Evolutionary conservation across 441 rosid genomes (phyloP), one percentile per base, ranked within the genome.

Genomic region (Sinapis alba): DNA sequence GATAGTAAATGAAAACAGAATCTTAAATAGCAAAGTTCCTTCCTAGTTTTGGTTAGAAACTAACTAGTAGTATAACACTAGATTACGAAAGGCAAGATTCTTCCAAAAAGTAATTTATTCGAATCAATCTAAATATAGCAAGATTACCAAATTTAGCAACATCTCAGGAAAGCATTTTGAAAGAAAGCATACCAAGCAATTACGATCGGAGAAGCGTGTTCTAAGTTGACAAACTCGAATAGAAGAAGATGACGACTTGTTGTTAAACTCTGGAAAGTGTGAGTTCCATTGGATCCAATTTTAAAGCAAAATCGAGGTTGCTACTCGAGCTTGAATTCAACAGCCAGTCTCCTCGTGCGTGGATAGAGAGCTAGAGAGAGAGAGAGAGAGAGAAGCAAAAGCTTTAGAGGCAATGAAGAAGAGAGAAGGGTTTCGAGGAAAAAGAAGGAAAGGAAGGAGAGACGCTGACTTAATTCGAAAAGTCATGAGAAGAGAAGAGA

Each of bases 401-500:
- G 68, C 20, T n/a, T 32, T 13, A 59, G 16, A 68, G 62, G 41
- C 1, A 32, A 59, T 65, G n/a, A 53, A 27, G 54, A 45, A 24
- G 26, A 34, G 47, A 74, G 74, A 71, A 50, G 72, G 15, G 77
- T 41, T 61, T 20, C 18, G 56, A 72, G 13, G 38, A 62, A 53
- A 67, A 36, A 34, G 32, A 65, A 57, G 0, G 47, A 15, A 68
- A 4, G 62, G 47, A 47, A 9, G 69, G 38, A 8, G 75, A 69
- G 38, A 77, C 38, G 84, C 79, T 84, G 86, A 84, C 86, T 23
- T 56, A 68, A 59, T 23, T 54, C 15, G 78, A 77, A 72, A 73
- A 68, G 84, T 84, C 86, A 36, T 56, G 34, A 30, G 34, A 30
- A 41, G 43, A 36, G 11, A 41, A 36, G 64, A 41, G 30, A 24